Evolutionary conservation across 257 asterid genomes (phyloP).

Genomic region (Gynochthodes officinalis): DNA sequence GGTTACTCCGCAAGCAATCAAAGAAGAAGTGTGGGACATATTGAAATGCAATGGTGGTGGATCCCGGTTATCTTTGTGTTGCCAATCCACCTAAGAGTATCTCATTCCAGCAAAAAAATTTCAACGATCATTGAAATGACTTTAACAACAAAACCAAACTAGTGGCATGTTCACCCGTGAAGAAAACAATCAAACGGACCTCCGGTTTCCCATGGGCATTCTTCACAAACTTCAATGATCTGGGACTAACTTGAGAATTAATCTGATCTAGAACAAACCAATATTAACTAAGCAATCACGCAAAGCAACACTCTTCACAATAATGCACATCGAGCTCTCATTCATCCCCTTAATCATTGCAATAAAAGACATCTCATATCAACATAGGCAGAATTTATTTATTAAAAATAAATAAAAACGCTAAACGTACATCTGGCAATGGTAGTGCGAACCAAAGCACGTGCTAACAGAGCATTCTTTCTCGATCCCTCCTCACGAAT

Average conservation of each 20-base stretch:
- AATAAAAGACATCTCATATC: too few species aligned
- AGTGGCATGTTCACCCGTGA: neutral
- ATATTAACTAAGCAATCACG: neutral
- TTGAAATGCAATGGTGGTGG: constrained; percentile 73
- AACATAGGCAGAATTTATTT: too few species aligned
- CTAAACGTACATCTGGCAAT: constrained; percentile 72
- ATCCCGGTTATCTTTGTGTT: constrained; percentile 32
- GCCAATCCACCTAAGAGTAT: constrained; percentile 68
- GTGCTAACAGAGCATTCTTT: constrained; percentile 71
- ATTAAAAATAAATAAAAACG: neutral
- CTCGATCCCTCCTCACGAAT: constrained; percentile 54
- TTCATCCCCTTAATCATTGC: neutral
- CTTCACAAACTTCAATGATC: constrained; percentile 64
- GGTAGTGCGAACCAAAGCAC: constrained; percentile 73
- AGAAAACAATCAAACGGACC: constrained; percentile 45
- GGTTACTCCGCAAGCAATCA: constrained; percentile 87
- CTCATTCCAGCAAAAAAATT: constrained; percentile 9
- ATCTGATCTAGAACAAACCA: constrained; percentile 68
- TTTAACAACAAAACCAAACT: neutral
- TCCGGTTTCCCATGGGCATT: constrained; percentile 84
- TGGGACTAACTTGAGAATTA: constrained; percentile 53
- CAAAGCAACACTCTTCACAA: too few species aligned
- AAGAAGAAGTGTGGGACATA: constrained; percentile 82
- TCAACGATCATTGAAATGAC: neutral
- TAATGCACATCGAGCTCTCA: neutral